Base-by-base conservation (phyloP, 1,284 basidiomycete genomes). In the Sanghuangporus sanghuang region DNA sequence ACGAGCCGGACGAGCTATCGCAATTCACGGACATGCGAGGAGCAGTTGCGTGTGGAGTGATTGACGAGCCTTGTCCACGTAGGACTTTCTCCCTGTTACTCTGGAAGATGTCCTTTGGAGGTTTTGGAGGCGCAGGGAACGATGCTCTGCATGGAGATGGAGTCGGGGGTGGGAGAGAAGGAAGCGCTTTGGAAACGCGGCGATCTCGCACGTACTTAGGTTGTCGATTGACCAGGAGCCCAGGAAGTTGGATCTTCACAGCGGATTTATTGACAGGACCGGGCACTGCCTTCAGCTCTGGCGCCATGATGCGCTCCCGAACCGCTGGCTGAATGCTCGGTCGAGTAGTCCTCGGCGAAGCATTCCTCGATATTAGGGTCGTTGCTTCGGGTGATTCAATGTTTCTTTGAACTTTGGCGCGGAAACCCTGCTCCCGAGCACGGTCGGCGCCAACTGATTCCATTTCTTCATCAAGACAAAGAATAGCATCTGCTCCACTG, bases 401-500 rank as follows among this genome's bases (percentile, higher is more conserved):
- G 7, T 16, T 23, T 39, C 44, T 16, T 16, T 38, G 23, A 23
- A 35, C 18, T 12, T 16, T 5, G 11, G 44, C 27, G 27, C 46
- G 48, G 7, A 36, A 50, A 36, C 21, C 58, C 49, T n/a, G 32
- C 48, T 52, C 48, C 18, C 48, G 49, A n/a, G 35, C 58, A 16
- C 16, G n/a, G 18, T 9, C 9, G 9, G n/a, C 6, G 18, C 5
- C 6, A 48, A 40, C 49, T 18, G 36, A 18, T 12, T 21, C 48
- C 36, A 32, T 9, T 16, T 32, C 36, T 23, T 62, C 32, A 12
- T 62, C 61, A 35, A 62, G 61, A 18, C 46, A 35, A 40, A 62
- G 61, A 21, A 57, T 57, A 57, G 61, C 55, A n/a, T 62, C 61
- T 40, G 61, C 61, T 50, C 56, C 56, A 36, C 61, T 62, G 18